Conservation (phyloP, 2,329 filamentous ascomycete species). For the Sphaerostilbella broomeana region DNA sequence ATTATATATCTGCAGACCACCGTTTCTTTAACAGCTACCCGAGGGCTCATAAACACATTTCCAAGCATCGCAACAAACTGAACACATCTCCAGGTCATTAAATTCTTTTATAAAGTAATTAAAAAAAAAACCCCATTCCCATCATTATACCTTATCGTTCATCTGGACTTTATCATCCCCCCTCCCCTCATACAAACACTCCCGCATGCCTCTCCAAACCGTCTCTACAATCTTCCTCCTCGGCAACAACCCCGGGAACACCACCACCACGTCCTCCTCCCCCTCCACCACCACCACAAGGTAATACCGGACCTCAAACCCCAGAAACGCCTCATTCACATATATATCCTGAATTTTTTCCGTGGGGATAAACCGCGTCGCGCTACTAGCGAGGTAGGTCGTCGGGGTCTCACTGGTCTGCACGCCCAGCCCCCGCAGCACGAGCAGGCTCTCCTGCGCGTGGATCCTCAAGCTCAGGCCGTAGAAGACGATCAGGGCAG, state of each 20-base stretch:
- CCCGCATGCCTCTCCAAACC: conserved; percentile 81
- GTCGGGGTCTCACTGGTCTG: conserved; percentile 65
- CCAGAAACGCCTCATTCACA: conserved; percentile 89
- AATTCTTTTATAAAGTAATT: neutral
- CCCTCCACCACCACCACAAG: conserved; percentile 84
- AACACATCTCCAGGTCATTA: neutral
- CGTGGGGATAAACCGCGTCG: conserved; percentile 70
- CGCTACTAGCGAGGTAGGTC: conserved; percentile 51
- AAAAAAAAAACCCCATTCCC: too few species aligned
- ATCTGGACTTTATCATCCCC: conserved; percentile 26
- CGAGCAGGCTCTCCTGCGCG: conserved; percentile 75
- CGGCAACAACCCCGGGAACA: conserved; percentile 80
- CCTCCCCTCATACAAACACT: conserved; percentile 63
- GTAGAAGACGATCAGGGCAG: conserved; percentile 34
- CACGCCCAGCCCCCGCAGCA: conserved; percentile 82
- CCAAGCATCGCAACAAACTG: too few species aligned
- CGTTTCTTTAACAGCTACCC: neutral
- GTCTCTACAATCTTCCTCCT: conserved; percentile 68
- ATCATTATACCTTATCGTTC: conserved; percentile 9
- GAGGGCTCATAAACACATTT: too few species aligned
- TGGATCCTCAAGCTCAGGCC: conserved; percentile 40
- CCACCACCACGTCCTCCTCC: conserved; percentile 85
- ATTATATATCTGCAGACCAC: neutral
- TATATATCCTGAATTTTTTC: conserved; percentile 88
- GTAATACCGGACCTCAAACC: conserved; percentile 87